Conservation (phyloP, 2,329 filamentous ascomycete genomes). For the Rhexocercosporidium sp. region DNA sequence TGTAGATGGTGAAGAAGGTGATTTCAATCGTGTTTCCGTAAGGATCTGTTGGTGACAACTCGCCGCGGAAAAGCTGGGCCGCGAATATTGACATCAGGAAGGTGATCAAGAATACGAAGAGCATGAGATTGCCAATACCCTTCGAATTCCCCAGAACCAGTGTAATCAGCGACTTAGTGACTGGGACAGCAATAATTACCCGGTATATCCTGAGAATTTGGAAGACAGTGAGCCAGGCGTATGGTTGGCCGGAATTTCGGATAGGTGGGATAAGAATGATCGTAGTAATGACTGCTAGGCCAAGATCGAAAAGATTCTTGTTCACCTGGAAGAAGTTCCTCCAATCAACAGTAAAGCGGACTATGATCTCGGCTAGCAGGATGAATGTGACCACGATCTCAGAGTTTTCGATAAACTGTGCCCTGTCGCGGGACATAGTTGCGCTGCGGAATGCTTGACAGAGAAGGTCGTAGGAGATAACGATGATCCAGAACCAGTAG, state of each 20-base stretch:
- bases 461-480: conserved; percentile 83
- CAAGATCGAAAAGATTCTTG: conserved; percentile 80
- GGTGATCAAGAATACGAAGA: conserved; percentile 95
- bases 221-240: conserved; percentile 90
- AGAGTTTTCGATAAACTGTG: conserved; percentile 69
- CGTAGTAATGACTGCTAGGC: conserved; percentile 79
- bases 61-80: conserved; percentile 87
- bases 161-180: conserved; percentile 85
- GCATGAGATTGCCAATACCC: conserved; percentile 91
- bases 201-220: conserved; percentile 93
- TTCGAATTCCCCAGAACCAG: conserved; percentile 89
- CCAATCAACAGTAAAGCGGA: conserved; percentile 82
- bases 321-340: conserved; percentile 75
- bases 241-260: conserved; percentile 70
- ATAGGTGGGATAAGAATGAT: conserved; percentile 87
- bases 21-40: conserved; percentile 68
- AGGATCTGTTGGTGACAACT: conserved; percentile 70
- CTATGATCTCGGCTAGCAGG: conserved; percentile 79
- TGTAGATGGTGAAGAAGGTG: conserved; percentile 90
- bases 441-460: conserved; percentile 79
- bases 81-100: conserved; percentile 95
- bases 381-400: conserved; percentile 80
- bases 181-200: conserved; percentile 84
- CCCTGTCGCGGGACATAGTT: conserved; percentile 67
- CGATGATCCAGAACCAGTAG: conserved; percentile 74